Base-by-base conservation (phyloP, 2,329 filamentous ascomycete species). In the Hymenoscyphus infarciens region DNA sequence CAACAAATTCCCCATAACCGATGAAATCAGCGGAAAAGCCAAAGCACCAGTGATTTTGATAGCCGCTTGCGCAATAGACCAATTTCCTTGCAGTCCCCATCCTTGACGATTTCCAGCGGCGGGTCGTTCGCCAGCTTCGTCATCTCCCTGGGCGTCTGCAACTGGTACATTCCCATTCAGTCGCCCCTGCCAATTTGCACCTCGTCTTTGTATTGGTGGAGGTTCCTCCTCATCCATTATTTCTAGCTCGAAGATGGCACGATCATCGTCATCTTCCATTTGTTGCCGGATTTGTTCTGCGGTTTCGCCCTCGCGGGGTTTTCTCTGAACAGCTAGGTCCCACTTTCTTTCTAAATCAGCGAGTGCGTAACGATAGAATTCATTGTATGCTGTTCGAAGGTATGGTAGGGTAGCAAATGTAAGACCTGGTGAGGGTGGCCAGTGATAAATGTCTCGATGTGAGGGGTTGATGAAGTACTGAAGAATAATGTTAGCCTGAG, bases 1-100 rank as follows among this genome's bases (percentile, higher is more conserved):
- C 38, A 98, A 79, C 0, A 92, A 72, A 70, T 92, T 89, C 54
- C 95, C 95, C 76, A 92, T 86, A 15, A 85, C 82, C 33, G 88
- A 90, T 0, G 92, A 92, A 54, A 98, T 86, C 11, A 86, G 86
- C 0, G 95, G 95, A 71, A 96, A 91, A 13, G 96, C 80, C 2
- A 99, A 78, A 1, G 88, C 87, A 5, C 87, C 87, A 35, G 90
- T 79, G 45, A 89, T 77, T 0, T 82, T 82, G 64, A 86, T 82
- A 0, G 83, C 83, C 33, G 89, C 75, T 35, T 80, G 80, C 38
- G 79, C 80, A 13, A 82, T 81, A 29, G 81, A 81, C 66, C 84
- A 64, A 58, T 73, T 64, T 39, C 64, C 67, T 13, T 66, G 67
- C 38, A 72, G 55, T 16, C 66, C 67, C 66, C 67, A 69, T 45